Evolutionary conservation across 805 yeast species (phyloP), one percentile per base, ranked within the genome.

Genomic region (Yarrowia sp.): DNA sequence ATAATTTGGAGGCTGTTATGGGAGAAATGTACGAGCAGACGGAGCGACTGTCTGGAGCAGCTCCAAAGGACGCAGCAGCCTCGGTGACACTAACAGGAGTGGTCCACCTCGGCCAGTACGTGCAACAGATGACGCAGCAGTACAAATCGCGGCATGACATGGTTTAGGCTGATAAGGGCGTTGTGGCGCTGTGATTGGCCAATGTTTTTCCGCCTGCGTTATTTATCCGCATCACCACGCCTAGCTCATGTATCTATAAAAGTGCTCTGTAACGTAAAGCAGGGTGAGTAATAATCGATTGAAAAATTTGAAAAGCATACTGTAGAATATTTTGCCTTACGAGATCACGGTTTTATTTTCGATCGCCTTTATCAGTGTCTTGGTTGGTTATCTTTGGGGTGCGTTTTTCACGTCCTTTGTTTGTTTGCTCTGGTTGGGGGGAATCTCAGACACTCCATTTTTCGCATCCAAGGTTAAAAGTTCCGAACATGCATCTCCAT

Each of bases 101-200:
- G 15, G 66, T 58, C 28, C 65, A 66, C 45, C 48, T 61, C 31
- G 67, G 67, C 17, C 65, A 53, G 13, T 67, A 66, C 43, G 66
- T 44, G 39, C 64, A 33, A 50, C 65, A 36, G 70, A 68, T 50
- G 68, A 68, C 57, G 39, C 36, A 48, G 47, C 65, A 61, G 35
- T 58, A 43, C 61, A 55, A 41, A 36, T 55, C 61, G 10, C 61
- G 61, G 14, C 61, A 55, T 55, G 61, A 47, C 8, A 39, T 55
- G 31, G 55, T 11, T 15, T 33, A 31, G 42, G 14, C 61, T 39
- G 61, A 55, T 55, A 55, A 55, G 61, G n/a, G 15, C 36, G 4
- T 31, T 41, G 32, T n/a, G n/a, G 61, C 7, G 11, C 15, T 55
- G 61, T 55, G 61, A 55, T 55, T 55, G 61, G 61, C 31, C 38